These are phyloP conservation scores for Carex myosuroides DNA, from an alignment of 176 grass and related monocot species.

Conservation along the genomic window DNA sequence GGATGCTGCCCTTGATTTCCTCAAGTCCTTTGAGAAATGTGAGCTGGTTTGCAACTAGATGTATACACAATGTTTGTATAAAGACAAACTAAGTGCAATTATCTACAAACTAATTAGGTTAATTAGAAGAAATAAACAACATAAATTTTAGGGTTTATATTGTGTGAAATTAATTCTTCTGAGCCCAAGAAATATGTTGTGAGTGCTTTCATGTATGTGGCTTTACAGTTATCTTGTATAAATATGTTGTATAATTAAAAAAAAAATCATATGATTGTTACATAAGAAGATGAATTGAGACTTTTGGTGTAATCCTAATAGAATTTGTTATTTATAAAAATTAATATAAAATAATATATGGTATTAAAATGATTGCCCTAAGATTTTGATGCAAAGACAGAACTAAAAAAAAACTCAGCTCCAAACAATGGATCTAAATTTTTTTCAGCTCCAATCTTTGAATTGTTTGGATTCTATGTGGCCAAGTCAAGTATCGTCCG, in stretches of 20 bases:
- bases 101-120: background rate
- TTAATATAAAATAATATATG: too few relatives aligned
- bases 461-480: too few relatives aligned
- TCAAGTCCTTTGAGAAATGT: conserved; percentile 32
- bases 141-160: background rate
- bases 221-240: background rate
- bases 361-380: too few relatives aligned
- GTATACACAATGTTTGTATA: background rate
- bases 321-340: too few relatives aligned
- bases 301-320: too few relatives aligned
- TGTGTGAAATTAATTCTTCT: background rate
- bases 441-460: too few relatives aligned
- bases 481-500: too few relatives aligned
- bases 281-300: background rate
- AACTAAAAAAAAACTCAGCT: too few relatives aligned
- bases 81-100: background rate
- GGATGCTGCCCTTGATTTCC: conserved; percentile 38
- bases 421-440: too few relatives aligned
- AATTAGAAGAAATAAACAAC: background rate
- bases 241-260: background rate
- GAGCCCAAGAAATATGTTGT: background rate
- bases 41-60: background rate
- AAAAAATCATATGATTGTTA: background rate
- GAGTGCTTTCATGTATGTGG: background rate
- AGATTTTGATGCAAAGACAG: too few relatives aligned